Percentiles rank a stretch among this genome's conserved stretches.
Conservation (phyloP, 129 eudicot genomes). For the Lactuca saligna region DNA sequence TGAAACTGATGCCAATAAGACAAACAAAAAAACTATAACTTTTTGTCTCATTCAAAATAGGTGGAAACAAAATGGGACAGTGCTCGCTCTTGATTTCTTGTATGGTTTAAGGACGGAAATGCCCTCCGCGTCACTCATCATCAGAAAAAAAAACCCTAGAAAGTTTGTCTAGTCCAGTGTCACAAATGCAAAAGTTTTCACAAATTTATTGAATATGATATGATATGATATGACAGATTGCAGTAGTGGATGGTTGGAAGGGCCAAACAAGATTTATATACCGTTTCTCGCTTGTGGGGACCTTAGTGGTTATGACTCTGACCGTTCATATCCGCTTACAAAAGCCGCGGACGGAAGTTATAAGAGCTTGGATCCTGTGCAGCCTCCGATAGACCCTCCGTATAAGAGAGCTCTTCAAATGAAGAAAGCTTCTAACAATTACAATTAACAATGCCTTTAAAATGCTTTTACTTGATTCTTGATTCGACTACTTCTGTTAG, state of each 20-base stretch:
- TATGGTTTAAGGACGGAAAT: background rate
- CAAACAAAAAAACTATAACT: no score
- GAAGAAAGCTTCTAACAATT: conserved; percentile 82
- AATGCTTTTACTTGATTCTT: conserved; percentile 49
- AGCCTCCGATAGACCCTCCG: conserved; percentile 98
- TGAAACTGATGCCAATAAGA: background rate
- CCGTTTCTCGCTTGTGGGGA: conserved; percentile 97
- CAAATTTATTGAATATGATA: no score
- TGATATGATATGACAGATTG: conserved; percentile 55
- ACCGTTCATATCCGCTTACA: conserved; percentile 89
- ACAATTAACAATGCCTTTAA: conserved; percentile 51
- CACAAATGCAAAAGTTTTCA: no score
- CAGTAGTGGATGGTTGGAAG: conserved; percentile 97
- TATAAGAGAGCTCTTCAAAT: conserved; percentile 93
- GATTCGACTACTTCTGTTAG: background rate
- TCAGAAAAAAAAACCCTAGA: no score
- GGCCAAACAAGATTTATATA: conserved; percentile 89
- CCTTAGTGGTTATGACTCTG: conserved; percentile 92
- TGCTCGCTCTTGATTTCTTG: no score
- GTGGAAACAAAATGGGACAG: background rate
- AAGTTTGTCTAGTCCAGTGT: no score
- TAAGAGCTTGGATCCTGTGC: conserved; percentile 84
- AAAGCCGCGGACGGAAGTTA: conserved; percentile 71
- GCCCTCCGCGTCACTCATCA: background rate
- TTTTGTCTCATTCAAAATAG: background rate